Percentiles rank a stretch among this genome's conserved stretches.
Evolutionary conservation across 129 eudicot genomes (phyloP).

Genomic region (Gnaphalium uliginosum): DNA sequence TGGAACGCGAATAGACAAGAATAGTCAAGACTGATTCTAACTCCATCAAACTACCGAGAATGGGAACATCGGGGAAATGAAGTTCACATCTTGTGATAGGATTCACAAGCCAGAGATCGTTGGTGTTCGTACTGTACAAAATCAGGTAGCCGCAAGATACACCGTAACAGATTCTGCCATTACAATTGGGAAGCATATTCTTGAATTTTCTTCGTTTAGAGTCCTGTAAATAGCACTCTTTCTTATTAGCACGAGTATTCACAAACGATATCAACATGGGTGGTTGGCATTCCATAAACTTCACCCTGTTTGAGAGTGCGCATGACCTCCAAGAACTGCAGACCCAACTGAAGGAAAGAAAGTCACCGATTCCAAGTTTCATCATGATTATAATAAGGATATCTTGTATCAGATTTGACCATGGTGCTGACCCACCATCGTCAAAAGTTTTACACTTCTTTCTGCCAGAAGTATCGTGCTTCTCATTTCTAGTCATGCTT

Average conservation of each 20-base stretch:
- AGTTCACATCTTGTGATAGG: constrained; percentile 29
- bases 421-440: not conserved
- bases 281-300: constrained; percentile 2
- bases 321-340: constrained; percentile 25
- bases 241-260: not conserved
- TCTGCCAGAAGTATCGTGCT: no score
- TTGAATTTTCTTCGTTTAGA: constrained; percentile 22
- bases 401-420: constrained; percentile 16
- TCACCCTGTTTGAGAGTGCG: not conserved
- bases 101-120: constrained; percentile 31
- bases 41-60: not conserved
- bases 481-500: constrained; percentile 1
- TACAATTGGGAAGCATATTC: not conserved
- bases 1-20: constrained; percentile 21
- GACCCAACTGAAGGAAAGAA: constrained; percentile 19
- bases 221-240: constrained; percentile 11
- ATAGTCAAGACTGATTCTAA: not conserved
- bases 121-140: not conserved
- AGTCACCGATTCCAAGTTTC: constrained; percentile 21
- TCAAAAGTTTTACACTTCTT: not conserved
- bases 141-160: constrained; percentile 27
- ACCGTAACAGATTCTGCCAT: constrained; percentile 3
- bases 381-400: constrained; percentile 16
- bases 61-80: constrained; percentile 18
- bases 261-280: constrained; percentile 10